A percentile compares a stretch with the other conserved stretches of the same genome.
Conservation (phyloP, 75 land plant species). For the Selaginella moellendorffii region DNA sequence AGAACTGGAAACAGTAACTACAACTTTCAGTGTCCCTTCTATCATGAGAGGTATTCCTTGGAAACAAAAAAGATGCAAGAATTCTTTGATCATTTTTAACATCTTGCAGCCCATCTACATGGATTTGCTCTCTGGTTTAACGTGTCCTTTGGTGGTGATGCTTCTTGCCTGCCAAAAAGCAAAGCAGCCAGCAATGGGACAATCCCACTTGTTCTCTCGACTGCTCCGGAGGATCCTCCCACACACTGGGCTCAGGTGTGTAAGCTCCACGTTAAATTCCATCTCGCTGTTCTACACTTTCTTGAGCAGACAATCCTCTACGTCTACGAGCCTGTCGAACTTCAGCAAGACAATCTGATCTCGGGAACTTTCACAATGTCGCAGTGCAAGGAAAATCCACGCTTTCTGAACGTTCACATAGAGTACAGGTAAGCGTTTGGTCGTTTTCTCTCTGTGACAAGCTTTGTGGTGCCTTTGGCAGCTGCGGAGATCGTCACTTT, state of each 20-base stretch:
- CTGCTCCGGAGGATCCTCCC: constrained; percentile 83
- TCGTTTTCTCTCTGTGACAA: neutral
- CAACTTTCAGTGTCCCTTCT: constrained; percentile 52
- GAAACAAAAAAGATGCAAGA: neutral
- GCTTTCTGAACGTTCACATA: constrained; percentile 79
- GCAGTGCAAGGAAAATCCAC: constrained; percentile 76
- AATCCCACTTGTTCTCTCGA: constrained; percentile 57
- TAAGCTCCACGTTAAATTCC: neutral
- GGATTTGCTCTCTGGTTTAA: constrained; percentile 98
- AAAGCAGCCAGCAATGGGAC: constrained; percentile 15
- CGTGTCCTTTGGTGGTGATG: constrained; percentile 49
- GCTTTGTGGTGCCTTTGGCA: constrained; percentile 14
- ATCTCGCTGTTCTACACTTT: neutral
- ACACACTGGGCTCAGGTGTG: constrained; percentile 97
- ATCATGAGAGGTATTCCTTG: constrained; percentile 57
- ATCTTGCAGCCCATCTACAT: constrained; percentile 57
- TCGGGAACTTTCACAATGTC: constrained; percentile 65
- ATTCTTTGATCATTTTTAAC: too few relatives aligned
- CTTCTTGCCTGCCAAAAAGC: neutral
- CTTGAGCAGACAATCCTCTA: constrained; percentile 68
- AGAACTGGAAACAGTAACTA: constrained; percentile 69
- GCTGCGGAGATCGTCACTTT: constrained; percentile 45
- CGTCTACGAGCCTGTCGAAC: constrained; percentile 74
- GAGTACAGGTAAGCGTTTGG: constrained; percentile 48
- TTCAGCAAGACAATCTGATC: constrained; percentile 77